Conservation (phyloP, 441 rosid species). For the Bruguiera hainesii region DNA sequence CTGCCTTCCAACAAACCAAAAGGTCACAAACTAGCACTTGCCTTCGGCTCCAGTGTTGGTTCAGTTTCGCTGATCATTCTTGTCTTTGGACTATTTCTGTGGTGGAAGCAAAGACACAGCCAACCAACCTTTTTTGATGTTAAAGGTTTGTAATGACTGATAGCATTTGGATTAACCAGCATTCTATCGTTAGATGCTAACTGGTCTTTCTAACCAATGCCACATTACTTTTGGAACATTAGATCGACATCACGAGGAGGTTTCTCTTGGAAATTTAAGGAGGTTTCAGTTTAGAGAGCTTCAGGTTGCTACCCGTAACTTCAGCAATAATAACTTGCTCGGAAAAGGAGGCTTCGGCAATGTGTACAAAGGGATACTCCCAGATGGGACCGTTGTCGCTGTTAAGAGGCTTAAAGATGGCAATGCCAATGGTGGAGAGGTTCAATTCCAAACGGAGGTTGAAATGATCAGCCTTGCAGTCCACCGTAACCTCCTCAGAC, state of each 20-base stretch:
- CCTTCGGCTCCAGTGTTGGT: conserved; percentile 68
- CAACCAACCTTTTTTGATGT: conserved; percentile 75
- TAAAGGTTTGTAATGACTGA: conserved; percentile 49
- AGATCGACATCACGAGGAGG: conserved; percentile 65
- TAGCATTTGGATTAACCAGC: background rate
- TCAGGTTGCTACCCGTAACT: conserved; percentile 71
- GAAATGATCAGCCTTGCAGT: conserved; percentile 98
- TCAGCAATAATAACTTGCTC: conserved; percentile 70
- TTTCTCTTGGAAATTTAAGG: conserved; percentile 79
- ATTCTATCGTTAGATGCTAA: background rate
- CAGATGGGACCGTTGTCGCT: conserved; percentile 74
- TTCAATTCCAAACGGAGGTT: conserved; percentile 94
- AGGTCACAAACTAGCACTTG: conserved; percentile 72
- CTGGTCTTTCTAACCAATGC: conserved; percentile 5
- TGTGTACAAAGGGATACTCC: conserved; percentile 83
- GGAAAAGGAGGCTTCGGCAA: conserved; percentile 96
- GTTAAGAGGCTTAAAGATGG: conserved; percentile 93
- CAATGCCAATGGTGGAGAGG: conserved; percentile 78
- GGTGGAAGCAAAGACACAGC: conserved; percentile 82
- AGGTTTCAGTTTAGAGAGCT: conserved; percentile 81
- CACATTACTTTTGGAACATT: conserved; percentile 10
- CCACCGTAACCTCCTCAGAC: conserved; percentile 83
- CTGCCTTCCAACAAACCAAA: conserved; percentile 36
- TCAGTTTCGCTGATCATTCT: conserved; percentile 54
- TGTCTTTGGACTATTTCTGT: conserved; percentile 60